A percentile compares a stretch with the other conserved stretches of the same genome.
phyloP scores from a whole-genome alignment of 352 stramenopile genomes.

The Aphanomyces euteiches region DNA sequence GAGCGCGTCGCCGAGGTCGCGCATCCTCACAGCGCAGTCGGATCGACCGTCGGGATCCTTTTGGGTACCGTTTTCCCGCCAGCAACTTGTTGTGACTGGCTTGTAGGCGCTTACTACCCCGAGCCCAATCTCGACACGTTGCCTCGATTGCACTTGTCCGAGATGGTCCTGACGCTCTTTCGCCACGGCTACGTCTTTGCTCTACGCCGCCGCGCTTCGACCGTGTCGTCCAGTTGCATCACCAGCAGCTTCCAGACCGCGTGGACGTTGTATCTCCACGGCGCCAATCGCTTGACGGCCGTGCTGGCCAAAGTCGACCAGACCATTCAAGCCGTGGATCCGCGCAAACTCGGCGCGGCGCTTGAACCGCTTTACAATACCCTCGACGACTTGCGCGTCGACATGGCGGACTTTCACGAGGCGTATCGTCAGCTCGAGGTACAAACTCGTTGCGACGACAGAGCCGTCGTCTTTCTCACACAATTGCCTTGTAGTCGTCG shows the following conservation, averaged over 20 bases:
- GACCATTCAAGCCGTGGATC: not conserved
- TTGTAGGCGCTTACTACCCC: slow-evolving; percentile 2
- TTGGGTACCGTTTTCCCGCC: not conserved
- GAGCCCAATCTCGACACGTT: too few relatives aligned
- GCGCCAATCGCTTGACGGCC: not conserved
- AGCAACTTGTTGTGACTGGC: not conserved
- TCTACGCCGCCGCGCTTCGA: not conserved
- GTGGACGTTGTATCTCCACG: not conserved
- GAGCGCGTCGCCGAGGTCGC: not conserved
- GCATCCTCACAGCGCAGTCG: slow-evolving; percentile 1
- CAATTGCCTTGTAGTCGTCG: too few relatives aligned
- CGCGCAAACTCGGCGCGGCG: not conserved
- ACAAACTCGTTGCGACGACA: too few relatives aligned
- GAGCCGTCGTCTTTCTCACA: too few relatives aligned
- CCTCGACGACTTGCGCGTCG: not conserved
- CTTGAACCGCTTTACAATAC: too few relatives aligned
- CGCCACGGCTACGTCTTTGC: not conserved
- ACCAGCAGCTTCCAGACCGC: not conserved
- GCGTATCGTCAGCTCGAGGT: too few relatives aligned
- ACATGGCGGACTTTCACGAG: too few relatives aligned
- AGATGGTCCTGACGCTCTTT: not conserved
- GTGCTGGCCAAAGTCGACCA: not conserved
- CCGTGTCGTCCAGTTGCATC: too few relatives aligned
- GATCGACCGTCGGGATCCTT: not conserved
- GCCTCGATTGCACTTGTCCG: too few relatives aligned